These are phyloP conservation scores for Aspergillus sp. DNA, from an alignment of 2,329 filamentous ascomycete species.

Conservation along the genomic window DNA sequence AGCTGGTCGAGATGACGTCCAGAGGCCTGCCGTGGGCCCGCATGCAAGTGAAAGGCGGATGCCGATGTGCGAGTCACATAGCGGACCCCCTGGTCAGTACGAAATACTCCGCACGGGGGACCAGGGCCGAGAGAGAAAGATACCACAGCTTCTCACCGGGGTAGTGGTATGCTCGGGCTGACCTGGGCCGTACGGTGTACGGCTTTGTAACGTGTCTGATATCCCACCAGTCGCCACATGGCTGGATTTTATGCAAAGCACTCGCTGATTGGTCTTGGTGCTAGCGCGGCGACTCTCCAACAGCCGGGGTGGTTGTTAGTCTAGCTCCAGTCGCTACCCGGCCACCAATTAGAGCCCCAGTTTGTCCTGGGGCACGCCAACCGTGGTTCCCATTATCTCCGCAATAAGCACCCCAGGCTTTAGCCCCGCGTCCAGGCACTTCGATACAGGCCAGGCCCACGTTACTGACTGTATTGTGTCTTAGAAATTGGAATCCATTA, in stretches of 20 bases:
- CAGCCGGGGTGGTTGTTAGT: background rate
- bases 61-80: background rate
- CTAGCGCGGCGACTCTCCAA: background rate
- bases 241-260: background rate
- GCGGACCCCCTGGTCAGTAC: background rate
- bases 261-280: no score
- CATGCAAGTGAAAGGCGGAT: background rate
- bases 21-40: background rate
- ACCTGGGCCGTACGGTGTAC: background rate
- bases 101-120: background rate
- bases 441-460: background rate
- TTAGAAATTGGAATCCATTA: background rate
- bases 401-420: slow-evolving; percentile 4
- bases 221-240: slow-evolving; percentile 1
- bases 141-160: background rate
- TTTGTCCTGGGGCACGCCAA: background rate
- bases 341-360: background rate
- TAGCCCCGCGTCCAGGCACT: slow-evolving; percentile 1
- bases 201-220: background rate
- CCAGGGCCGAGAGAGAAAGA: background rate
- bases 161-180: background rate
- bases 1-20: background rate
- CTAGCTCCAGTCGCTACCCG: background rate
- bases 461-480: background rate
- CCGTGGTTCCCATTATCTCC: slow-evolving; percentile 1